A percentile compares a stretch with the other conserved stretches of the same genome.
phyloP scores from a whole-genome alignment of 352 stramenopile genomes.

The Globisporangium viniferum region DNA sequence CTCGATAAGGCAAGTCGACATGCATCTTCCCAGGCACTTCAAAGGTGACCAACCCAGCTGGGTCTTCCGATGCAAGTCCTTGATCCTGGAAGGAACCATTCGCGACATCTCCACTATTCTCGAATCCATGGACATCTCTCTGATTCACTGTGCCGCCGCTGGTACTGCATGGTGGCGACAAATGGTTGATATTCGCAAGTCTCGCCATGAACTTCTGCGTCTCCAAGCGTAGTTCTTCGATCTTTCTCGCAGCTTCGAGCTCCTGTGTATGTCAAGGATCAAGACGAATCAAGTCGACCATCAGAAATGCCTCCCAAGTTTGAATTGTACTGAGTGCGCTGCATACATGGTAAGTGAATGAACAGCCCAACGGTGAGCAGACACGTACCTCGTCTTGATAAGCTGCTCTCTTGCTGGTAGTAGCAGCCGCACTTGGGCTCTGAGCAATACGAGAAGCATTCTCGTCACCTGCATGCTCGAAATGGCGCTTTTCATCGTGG shows the following conservation, averaged over 20 bases:
- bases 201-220: slow-evolving; percentile 7
- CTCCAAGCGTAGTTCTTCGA: slow-evolving; percentile 10
- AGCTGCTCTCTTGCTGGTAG: too few relatives aligned
- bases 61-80: not conserved
- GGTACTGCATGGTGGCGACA: not conserved
- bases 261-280: not conserved
- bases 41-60: not conserved
- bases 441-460: not conserved
- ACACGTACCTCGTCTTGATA: not conserved
- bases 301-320: too few relatives aligned
- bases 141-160: not conserved
- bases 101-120: not conserved
- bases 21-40: not conserved
- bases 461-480: not conserved
- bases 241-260: not conserved
- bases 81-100: not conserved
- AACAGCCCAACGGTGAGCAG: too few relatives aligned
- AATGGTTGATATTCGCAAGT: not conserved
- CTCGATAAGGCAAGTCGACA: not conserved
- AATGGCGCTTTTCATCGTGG: slow-evolving; percentile 1
- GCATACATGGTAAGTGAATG: too few relatives aligned
- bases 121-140: not conserved
- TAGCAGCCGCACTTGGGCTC: not conserved
- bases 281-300: too few relatives aligned
- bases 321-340: too few relatives aligned